Conservation (phyloP, 176 grass and related monocot genomes). For the Cenchrus americanus region DNA sequence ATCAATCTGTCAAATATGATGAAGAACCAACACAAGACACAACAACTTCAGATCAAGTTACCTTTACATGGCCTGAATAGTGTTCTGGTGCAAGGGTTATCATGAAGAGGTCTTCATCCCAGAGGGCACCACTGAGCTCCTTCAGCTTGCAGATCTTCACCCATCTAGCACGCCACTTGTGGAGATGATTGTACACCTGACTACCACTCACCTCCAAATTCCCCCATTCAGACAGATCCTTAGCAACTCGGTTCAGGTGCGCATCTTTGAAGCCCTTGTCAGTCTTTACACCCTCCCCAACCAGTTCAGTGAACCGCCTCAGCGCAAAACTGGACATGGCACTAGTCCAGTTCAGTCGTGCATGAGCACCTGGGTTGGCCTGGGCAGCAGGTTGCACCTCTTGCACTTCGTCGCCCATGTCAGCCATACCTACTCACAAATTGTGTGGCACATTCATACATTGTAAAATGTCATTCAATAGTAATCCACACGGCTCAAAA, state of each 20-base stretch:
- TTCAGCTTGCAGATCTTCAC: background rate
- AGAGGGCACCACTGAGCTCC: background rate
- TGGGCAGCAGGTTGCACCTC: background rate
- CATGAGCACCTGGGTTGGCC: too few relatives aligned
- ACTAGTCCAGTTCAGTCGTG: background rate
- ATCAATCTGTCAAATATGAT: too few relatives aligned
- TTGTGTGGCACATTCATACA: too few relatives aligned
- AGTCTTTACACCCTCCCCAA: background rate
- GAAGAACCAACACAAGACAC: too few relatives aligned
- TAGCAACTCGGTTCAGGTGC: background rate
- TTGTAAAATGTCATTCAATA: too few relatives aligned
- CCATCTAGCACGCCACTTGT: background rate
- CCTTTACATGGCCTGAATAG: too few relatives aligned
- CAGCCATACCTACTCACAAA: too few relatives aligned
- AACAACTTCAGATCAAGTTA: too few relatives aligned
- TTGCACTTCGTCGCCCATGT: fast-evolving
- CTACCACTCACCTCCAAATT: too few relatives aligned
- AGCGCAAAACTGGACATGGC: background rate
- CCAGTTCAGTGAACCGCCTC: background rate
- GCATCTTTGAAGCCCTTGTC: background rate
- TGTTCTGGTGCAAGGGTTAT: too few relatives aligned
- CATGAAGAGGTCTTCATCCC: background rate
- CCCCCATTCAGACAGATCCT: background rate
- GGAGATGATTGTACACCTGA: background rate
- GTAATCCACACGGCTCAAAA: too few relatives aligned